A percentile compares a stretch with the other conserved stretches of the same genome.
Conservation (phyloP, 306 rosid genomes). For the Mucuna pruriens region DNA sequence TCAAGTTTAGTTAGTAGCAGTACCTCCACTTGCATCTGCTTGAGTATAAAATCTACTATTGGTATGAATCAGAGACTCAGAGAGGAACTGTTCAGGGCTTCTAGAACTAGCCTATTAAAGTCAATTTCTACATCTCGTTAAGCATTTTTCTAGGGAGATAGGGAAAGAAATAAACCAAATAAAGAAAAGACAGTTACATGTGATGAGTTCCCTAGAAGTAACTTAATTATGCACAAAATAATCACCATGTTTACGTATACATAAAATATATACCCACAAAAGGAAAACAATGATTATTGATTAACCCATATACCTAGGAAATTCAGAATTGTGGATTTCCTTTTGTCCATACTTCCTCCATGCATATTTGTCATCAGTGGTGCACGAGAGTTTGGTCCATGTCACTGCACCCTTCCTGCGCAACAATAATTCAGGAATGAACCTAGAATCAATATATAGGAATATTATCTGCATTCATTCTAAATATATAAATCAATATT, state of each 20-base stretch:
- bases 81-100: no score
- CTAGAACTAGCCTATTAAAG: no score
- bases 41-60: no score
- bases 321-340: conserved; percentile 56
- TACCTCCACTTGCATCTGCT: no score
- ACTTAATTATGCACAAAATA: not conserved
- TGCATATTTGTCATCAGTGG: conserved; percentile 49
- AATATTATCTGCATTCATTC: not conserved
- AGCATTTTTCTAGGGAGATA: no score
- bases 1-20: no score
- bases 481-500: not conserved
- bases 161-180: no score
- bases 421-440: conserved; percentile 1
- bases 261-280: not conserved
- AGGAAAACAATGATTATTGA: not conserved
- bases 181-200: not conserved
- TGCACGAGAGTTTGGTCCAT: conserved; percentile 13
- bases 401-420: conserved; percentile 51
- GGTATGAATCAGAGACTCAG: no score
- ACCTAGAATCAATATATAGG: not conserved
- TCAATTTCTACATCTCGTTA: no score
- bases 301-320: conserved; percentile 59
- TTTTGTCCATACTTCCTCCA: conserved; percentile 96
- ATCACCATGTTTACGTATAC: not conserved
- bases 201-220: no score